These are phyloP conservation scores for Aspergillus hancockii DNA, from an alignment of 495 filamentous ascomycete species.

Conservation along the genomic window DNA sequence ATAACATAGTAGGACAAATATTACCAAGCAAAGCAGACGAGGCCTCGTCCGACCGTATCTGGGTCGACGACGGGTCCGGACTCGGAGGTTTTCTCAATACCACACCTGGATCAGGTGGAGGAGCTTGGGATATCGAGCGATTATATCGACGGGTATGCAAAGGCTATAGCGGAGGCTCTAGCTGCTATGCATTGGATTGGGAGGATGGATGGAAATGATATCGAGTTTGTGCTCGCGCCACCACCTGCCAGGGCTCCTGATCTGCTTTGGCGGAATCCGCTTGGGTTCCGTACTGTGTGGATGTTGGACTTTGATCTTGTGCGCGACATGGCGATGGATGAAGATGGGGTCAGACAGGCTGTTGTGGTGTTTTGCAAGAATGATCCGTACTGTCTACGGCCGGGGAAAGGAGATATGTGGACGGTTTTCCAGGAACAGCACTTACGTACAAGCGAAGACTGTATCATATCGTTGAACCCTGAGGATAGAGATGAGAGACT, in stretches of 20 bases:
- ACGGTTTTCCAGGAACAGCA: constrained; percentile 27
- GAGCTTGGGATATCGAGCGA: constrained; percentile 29
- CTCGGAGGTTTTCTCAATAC: no score
- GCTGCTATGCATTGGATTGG: constrained; percentile 48
- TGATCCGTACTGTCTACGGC: constrained; percentile 45
- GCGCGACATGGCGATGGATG: constrained; percentile 31
- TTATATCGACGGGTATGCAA: constrained; percentile 24
- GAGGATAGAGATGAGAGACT: no score
- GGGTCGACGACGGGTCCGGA: constrained; percentile 31
- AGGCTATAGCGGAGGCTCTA: constrained; percentile 44
- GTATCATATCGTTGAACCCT: not conserved
- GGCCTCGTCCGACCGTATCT: constrained; percentile 48
- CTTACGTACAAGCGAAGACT: constrained; percentile 6
- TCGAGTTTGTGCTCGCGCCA: constrained; percentile 52
- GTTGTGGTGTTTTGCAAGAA: constrained; percentile 37
- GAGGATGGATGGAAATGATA: constrained; percentile 46
- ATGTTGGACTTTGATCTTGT: constrained; percentile 50
- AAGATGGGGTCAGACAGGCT: constrained; percentile 32
- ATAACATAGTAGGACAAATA: constrained; percentile 21
- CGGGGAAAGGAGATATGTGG: constrained; percentile 31
- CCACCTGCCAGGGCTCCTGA: not conserved
- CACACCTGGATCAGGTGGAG: constrained; percentile 51
- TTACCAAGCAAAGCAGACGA: constrained; percentile 30
- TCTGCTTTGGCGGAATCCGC: not conserved
- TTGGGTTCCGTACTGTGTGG: constrained; percentile 36